Base-by-base conservation (phyloP, 179 eudicot genomes). In the Beta lomatogona region DNA sequence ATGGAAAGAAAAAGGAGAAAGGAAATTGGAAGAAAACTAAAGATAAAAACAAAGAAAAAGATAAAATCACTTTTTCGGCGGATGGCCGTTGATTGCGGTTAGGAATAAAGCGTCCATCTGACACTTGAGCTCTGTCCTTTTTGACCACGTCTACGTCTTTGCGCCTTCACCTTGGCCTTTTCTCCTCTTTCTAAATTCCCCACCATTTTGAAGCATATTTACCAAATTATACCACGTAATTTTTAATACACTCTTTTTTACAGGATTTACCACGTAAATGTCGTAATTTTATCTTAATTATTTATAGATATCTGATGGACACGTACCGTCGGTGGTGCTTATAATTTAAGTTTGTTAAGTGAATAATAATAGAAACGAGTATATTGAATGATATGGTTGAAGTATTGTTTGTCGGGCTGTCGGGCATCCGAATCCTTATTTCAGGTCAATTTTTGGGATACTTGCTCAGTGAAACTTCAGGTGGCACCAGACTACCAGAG, bases 31-130 rank as follows among this genome's bases (percentile, higher is more conserved):
- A 46, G n/a, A 46, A 52, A 75, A 75, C n/a, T 19, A 41, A 8
- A 64, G 15, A 68, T 25, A 25, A n/a, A n/a, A 53, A 19, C 4
- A 9, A 19, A n/a, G n/a, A 61, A 4, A 44, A 21, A 78, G 45
- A 36, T 12, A 64, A 74, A 48, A 60, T 12, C n/a, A 65, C 41
- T 75, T 71, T 78, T 81, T 52, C 64, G 78, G 86, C 81, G 80
- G 75, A 76, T 52, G 87, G 87, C 90, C 96, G 96, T 93, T 92
- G 89, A 93, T 93, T 93, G 93, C 95, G 93, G 90, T 90, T 87
- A 85, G 75, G 89, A 85, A 83, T 85, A 88, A 89, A 83, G 86
- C 78, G 69, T 13, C n/a, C 28, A 16, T 61, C 80, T 76, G 78
- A 85, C 88, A 83, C 70, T 71, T 70, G 72, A 57, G 53, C 52